Evolutionary conservation across 495 filamentous ascomycete genomes (phyloP).

Genomic region (Xylaria telfairii): DNA sequence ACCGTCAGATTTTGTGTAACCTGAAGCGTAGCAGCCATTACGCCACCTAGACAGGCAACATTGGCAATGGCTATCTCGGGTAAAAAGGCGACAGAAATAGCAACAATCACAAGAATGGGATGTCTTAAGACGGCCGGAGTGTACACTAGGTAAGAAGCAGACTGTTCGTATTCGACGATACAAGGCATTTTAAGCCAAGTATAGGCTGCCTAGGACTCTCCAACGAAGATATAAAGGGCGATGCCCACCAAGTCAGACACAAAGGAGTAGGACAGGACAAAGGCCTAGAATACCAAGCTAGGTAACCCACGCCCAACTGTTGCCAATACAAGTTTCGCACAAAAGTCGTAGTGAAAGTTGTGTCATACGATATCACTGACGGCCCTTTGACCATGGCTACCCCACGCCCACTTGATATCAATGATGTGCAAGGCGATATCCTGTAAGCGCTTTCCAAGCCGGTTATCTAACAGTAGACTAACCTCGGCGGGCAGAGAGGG

Average conservation of each 20-base stretch:
- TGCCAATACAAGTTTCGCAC: not conserved
- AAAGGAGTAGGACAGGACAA: not conserved
- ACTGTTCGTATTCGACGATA: not conserved
- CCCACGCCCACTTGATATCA: conserved; percentile 18
- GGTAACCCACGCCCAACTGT: not conserved
- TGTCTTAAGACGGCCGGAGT: not conserved
- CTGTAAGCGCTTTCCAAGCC: not conserved
- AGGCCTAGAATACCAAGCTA: not conserved
- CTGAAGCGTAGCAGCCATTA: not conserved
- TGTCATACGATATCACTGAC: not conserved
- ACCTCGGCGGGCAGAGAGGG: conserved; percentile 32
- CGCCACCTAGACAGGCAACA: not conserved
- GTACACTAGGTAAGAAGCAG: not conserved
- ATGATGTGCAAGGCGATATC: conserved; percentile 29
- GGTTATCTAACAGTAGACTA: not conserved
- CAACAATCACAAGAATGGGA: not conserved
- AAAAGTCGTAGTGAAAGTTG: not conserved
- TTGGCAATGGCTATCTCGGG: not conserved
- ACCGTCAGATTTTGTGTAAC: conserved; percentile 1
- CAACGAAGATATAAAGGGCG: conserved; percentile 1
- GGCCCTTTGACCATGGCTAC: not conserved
- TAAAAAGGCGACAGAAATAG: not conserved
- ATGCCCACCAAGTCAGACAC: not conserved
- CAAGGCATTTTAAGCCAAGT: not conserved
- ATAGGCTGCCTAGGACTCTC: not conserved